phyloP scores from a whole-genome alignment of 768 basidiomycete genomes.

The Rhizopogon sp. region DNA sequence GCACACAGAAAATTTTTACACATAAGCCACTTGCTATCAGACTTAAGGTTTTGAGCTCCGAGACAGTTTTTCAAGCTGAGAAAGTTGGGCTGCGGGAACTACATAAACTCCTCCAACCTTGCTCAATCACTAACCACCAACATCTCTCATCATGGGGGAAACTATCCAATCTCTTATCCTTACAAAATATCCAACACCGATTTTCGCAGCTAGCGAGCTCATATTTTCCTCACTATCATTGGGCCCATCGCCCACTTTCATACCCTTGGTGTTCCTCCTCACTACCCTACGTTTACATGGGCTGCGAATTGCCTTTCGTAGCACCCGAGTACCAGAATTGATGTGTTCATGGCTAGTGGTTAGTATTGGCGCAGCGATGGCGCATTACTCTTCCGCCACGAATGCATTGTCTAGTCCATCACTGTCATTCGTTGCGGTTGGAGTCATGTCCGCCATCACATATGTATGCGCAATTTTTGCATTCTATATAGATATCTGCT shows the following conservation, averaged over 20 bases:
- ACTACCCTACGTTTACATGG: constrained; percentile 24
- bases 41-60: neutral
- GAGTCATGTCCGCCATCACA: constrained; percentile 35
- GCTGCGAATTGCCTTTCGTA: constrained; percentile 24
- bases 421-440: constrained; percentile 44
- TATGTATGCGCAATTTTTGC: constrained; percentile 38
- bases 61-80: neutral
- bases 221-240: constrained; percentile 21
- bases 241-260: constrained; percentile 25
- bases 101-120: neutral
- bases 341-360: constrained; percentile 33
- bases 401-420: constrained; percentile 51
- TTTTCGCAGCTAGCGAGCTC: constrained; percentile 21
- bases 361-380: constrained; percentile 35
- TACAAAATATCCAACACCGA: constrained; percentile 14
- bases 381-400: constrained; percentile 38
- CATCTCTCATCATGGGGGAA: neutral
- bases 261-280: constrained; percentile 27
- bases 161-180: constrained; percentile 22
- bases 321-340: constrained; percentile 22
- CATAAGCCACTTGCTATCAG: too few species aligned
- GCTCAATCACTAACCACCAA: neutral
- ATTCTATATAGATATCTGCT: constrained; percentile 34
- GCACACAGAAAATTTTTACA: neutral
- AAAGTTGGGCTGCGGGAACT: neutral